Conservation (phyloP, 2,329 filamentous ascomycete genomes). For the Aureobasidium sp. region DNA sequence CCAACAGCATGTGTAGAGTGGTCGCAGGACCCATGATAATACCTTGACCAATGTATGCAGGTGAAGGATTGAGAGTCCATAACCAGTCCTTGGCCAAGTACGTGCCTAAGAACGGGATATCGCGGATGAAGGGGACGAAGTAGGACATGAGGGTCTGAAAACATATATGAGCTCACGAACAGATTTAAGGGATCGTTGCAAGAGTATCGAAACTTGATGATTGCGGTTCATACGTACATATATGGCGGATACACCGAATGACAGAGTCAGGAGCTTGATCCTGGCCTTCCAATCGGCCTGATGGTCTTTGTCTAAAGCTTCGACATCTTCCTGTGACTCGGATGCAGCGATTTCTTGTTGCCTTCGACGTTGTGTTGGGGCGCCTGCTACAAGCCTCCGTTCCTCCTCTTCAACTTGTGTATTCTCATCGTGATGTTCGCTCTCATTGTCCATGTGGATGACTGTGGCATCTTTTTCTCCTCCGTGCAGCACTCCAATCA, state of each 20-base stretch:
- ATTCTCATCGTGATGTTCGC: slow-evolving; percentile 20
- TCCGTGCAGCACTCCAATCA: slow-evolving; percentile 86
- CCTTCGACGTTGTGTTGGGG: neutral
- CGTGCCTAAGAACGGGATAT: slow-evolving; percentile 78
- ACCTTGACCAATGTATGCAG: slow-evolving; percentile 95
- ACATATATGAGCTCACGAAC: slow-evolving; percentile 16
- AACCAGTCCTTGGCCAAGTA: slow-evolving; percentile 73
- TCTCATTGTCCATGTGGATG: slow-evolving; percentile 34
- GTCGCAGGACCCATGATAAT: slow-evolving; percentile 98
- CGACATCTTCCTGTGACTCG: slow-evolving; percentile 17
- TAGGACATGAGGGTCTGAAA: slow-evolving; percentile 74
- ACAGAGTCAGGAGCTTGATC: slow-evolving; percentile 52
- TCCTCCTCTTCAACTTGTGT: slow-evolving; percentile 22
- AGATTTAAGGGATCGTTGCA: neutral
- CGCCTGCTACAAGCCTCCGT: slow-evolving; percentile 1
- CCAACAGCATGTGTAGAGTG: slow-evolving; percentile 90
- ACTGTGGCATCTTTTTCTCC: slow-evolving; percentile 32
- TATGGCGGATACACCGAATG: slow-evolving; percentile 53
- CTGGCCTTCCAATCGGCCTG: slow-evolving; percentile 54
- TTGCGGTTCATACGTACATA: slow-evolving; percentile 33
- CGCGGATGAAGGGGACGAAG: slow-evolving; percentile 77
- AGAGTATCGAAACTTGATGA: neutral
- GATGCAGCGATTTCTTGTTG: neutral
- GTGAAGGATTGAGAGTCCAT: slow-evolving; percentile 92
- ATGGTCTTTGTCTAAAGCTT: slow-evolving; percentile 29